Base-by-base conservation (phyloP, 257 asterid genomes). In the Thymus mandschuricus region DNA sequence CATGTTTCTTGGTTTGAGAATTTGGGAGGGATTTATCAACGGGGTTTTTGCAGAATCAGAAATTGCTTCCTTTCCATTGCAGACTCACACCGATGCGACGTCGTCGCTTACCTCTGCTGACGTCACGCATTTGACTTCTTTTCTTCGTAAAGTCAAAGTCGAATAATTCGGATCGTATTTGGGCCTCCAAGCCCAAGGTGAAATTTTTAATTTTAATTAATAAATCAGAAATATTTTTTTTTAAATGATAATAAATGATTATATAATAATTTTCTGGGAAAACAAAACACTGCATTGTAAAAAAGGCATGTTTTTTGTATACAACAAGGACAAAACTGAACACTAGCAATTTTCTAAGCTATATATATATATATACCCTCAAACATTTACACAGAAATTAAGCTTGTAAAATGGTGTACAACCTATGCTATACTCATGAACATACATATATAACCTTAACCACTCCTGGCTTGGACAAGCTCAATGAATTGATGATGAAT, bases 321-420 rank as follows among this genome's bases (percentile, higher is more conserved):
- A 61, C 10, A 81, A 9, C 38, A 65, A 76, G n/a, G 27, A 71
- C 80, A 69, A 69, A 64, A 67, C n/a, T 49, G 61, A 67, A 77
- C 70, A 64, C 79, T 66, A 73, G 6, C 1, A 21, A 11, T 68
- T 66, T 43, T 59, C 48, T 34, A 44, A 65, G 60, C 68, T 63
- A 71, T 54, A 80, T 51, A 79, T 51, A 60, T 70, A 68, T 69
- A 77, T 72, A 62, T 62, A 73, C 82, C 55, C 56, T 61, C 71
- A 55, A 64, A 70, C 78, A 83, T 80, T 31, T 83, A 80, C 83
- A 73, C 21, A 49, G 58, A 54, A 65, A 69, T 44, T 56, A 66
- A 74, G 41, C 35, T 38, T 63, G 49, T 28, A n/a, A 38, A 11
- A 54, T 29, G 64, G 31, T 48, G 54, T 56, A 45, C 49, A 67